Evolutionary conservation across 2,329 filamentous ascomycete species (phyloP), one percentile per base, ranked within the genome.

Genomic region (Diaporthe humulicola): DNA sequence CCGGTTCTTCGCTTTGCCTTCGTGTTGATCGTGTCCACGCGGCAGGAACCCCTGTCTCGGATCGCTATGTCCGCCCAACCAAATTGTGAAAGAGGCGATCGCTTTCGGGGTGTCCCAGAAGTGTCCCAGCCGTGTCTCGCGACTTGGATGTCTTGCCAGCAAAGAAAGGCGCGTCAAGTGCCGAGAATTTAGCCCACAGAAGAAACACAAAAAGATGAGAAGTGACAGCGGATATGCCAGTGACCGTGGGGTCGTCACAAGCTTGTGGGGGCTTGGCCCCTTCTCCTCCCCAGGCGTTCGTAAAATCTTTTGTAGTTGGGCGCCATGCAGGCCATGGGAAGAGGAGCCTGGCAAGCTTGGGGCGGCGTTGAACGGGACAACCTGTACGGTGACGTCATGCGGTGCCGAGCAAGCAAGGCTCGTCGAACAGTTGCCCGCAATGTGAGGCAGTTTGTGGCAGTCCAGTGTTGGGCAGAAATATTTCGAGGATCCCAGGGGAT

Each of bases 331-430:
- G n/a, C n/a, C n/a, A 17, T 25, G 12, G 3, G 22, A 36, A 38
- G 45, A 52, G 61, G 42, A 67, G 42, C 60, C 33, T 67, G 42
- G 22, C 30, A n/a, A 38, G 28, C 28, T 36, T 67, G 42, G 45
- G 61, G 45, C 45, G 22, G 28, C 64, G 1, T 38, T 40, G 30
- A 19, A 52, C 30, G 64, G 48, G 33, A 52, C 48, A 25, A 14
- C 17, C 64, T 69, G 64, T 69, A 36, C 33, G 15, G 64, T 69
- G 64, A 69, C 64, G 64, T 69, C 64, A 69, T 69, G 45, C 33
- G 48, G 45, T 52, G 33, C 33, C 22, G 33, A 54, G 33, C 64
- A 15, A 48, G 40, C 61, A 54, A 40, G 33, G 22, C 25, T 15
- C 8, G 15, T 40, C 17, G 33, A 40, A 40, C 25, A 19, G 45